These are phyloP conservation scores for Onygenales sp. DNA, from an alignment of 2,329 filamentous ascomycete genomes.

Conservation along the genomic window DNA sequence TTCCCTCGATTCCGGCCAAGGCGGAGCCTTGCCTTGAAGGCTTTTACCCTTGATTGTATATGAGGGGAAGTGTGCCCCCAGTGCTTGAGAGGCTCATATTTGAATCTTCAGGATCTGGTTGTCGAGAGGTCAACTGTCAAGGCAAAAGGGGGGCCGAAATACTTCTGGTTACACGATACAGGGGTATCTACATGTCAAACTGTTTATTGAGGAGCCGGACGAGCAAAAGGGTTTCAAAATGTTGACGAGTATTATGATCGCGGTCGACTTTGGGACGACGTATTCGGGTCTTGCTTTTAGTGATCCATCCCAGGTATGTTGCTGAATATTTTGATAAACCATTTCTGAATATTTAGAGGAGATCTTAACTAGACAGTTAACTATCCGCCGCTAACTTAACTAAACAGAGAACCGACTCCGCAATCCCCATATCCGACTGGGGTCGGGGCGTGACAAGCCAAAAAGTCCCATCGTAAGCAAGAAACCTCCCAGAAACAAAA, in stretches of 20 bases:
- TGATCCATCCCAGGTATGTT: constrained; percentile 2
- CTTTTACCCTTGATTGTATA: neutral
- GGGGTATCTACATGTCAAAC: too few species aligned
- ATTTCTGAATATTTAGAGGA: neutral
- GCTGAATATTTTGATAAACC: neutral
- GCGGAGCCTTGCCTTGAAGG: neutral
- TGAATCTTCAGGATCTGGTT: neutral
- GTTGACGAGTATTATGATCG: constrained; percentile 3
- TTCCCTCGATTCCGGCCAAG: neutral
- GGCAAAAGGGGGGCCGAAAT: too few species aligned
- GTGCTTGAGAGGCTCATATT: neutral
- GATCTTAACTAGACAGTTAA: neutral
- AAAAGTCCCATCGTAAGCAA: constrained; percentile 3
- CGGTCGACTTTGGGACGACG: constrained; percentile 3
- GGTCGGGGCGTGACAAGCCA: constrained; percentile 2
- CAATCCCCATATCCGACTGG: constrained; percentile 2
- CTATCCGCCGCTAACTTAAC: neutral
- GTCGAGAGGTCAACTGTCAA: neutral
- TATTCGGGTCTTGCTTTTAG: constrained; percentile 2
- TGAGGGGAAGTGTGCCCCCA: neutral
- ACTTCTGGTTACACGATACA: neutral
- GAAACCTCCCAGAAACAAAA: neutral
- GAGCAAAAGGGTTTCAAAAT: neutral
- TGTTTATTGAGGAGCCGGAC: too few species aligned
- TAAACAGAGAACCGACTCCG: neutral